These are phyloP conservation scores for Fonsecaea pedrosoi DNA, from an alignment of 2,329 filamentous ascomycete genomes.

Conservation along the genomic window DNA sequence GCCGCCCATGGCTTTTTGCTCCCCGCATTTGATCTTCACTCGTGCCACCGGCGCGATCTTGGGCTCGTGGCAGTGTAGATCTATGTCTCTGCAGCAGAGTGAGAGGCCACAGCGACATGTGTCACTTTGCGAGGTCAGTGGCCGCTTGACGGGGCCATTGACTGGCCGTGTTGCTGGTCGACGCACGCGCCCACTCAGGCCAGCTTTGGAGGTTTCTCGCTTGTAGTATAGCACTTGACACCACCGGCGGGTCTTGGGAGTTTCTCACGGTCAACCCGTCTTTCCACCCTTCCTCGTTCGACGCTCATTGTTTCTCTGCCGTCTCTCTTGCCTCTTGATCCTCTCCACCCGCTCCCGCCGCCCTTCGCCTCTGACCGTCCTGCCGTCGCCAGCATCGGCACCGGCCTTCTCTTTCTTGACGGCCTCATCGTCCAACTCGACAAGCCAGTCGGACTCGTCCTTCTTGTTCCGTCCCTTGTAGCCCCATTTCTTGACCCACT, in stretches of 20 bases:
- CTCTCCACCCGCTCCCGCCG: constrained; percentile 72
- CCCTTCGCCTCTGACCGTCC: constrained; percentile 67
- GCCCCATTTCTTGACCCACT: constrained; percentile 95
- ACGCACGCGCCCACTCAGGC: background rate
- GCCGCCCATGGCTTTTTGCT: background rate
- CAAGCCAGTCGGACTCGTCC: constrained; percentile 82
- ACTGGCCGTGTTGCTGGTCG: background rate
- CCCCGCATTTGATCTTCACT: background rate
- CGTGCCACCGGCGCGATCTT: background rate
- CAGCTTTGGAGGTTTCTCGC: background rate
- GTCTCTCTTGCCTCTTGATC: constrained; percentile 68
- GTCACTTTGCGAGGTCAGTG: background rate
- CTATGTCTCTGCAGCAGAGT: background rate
- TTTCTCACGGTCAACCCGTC: constrained; percentile 16
- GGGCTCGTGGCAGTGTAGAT: background rate
- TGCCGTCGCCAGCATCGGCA: constrained; percentile 57
- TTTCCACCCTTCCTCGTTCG: constrained; percentile 50
- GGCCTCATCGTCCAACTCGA: constrained; percentile 83
- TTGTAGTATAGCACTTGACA: background rate
- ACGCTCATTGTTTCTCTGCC: constrained; percentile 68
- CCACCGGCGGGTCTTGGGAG: background rate
- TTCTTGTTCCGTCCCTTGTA: constrained; percentile 90
- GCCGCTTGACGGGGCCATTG: background rate
- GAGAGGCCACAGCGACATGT: background rate
- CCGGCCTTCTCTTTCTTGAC: constrained; percentile 69